phyloP scores from a whole-genome alignment of 768 basidiomycete genomes.

The Tephrocybe sp. region DNA sequence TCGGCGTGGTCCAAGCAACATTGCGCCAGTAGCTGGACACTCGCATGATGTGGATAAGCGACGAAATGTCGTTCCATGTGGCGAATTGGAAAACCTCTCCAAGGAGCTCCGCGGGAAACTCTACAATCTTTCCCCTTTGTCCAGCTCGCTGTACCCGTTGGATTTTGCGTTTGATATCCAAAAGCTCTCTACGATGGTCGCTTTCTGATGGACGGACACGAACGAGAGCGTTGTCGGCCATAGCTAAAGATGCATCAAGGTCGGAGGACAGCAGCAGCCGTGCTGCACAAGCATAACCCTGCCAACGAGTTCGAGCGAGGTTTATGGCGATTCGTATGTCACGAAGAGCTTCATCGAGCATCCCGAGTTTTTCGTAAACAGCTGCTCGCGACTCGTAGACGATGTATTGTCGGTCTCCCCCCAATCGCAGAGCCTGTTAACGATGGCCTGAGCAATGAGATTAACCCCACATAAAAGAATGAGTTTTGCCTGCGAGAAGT shows the following conservation, averaged over 20 bases:
- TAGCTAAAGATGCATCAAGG: slow-evolving; percentile 49
- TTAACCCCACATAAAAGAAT: neutral
- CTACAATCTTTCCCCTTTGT: slow-evolving; percentile 36
- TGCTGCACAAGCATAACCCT: slow-evolving; percentile 76
- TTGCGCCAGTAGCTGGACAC: slow-evolving; percentile 67
- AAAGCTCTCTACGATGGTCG: slow-evolving; percentile 45
- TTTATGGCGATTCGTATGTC: slow-evolving; percentile 73
- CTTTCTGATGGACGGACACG: slow-evolving; percentile 45
- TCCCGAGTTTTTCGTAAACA: slow-evolving; percentile 61
- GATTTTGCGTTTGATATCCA: slow-evolving; percentile 44
- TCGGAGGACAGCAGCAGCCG: slow-evolving; percentile 61
- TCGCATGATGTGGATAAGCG: slow-evolving; percentile 49
- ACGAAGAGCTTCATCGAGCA: slow-evolving; percentile 61
- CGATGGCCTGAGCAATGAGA: neutral
- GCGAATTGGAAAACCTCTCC: slow-evolving; percentile 50
- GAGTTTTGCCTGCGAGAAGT: slow-evolving; percentile 50
- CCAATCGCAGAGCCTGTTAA: slow-evolving; percentile 49
- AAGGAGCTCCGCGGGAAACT: slow-evolving; percentile 70
- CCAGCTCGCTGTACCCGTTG: slow-evolving; percentile 14
- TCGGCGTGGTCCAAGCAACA: slow-evolving; percentile 48
- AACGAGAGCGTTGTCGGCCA: slow-evolving; percentile 60
- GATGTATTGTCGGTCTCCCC: slow-evolving; percentile 40
- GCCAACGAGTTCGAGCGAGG: slow-evolving; percentile 67
- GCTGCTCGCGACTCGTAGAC: slow-evolving; percentile 79
- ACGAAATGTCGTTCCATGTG: slow-evolving; percentile 38